Percentiles rank a stretch among this genome's conserved stretches.
Conservation (phyloP, 257 asterid genomes). For the Solanum appendiculatum region DNA sequence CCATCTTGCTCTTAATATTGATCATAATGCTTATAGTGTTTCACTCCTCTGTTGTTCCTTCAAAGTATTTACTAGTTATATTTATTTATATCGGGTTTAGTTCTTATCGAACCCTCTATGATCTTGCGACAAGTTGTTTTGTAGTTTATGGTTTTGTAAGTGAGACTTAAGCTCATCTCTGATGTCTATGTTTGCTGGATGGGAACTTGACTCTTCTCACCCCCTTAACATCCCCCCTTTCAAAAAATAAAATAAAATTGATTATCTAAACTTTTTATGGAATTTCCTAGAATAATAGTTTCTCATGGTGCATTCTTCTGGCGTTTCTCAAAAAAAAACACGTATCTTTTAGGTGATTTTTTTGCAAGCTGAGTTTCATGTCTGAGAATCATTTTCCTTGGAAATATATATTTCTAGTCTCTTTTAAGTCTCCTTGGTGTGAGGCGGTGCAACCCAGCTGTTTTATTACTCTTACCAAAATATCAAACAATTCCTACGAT, state of each 20-base stretch:
- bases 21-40: neutral
- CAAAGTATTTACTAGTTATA: neutral
- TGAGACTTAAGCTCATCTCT: neutral
- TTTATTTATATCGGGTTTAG: neutral
- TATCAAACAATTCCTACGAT: neutral
- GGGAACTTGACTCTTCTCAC: neutral
- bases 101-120: neutral
- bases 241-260: neutral
- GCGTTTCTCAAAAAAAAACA: neutral
- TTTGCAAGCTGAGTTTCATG: neutral
- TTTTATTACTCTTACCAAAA: neutral
- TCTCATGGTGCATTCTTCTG: neutral
- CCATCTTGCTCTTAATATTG: neutral
- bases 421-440: neutral
- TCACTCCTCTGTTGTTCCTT: neutral
- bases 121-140: neutral
- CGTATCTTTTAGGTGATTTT: neutral
- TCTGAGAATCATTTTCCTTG: neutral
- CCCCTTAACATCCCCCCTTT: neutral
- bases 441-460: neutral
- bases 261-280: neutral
- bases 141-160: neutral
- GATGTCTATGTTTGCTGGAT: neutral
- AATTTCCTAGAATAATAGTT: neutral
- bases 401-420: neutral